Evolutionary conservation across 1,284 basidiomycete genomes (phyloP), one percentile per base, ranked within the genome.

Genomic region (Irpex sp.): DNA sequence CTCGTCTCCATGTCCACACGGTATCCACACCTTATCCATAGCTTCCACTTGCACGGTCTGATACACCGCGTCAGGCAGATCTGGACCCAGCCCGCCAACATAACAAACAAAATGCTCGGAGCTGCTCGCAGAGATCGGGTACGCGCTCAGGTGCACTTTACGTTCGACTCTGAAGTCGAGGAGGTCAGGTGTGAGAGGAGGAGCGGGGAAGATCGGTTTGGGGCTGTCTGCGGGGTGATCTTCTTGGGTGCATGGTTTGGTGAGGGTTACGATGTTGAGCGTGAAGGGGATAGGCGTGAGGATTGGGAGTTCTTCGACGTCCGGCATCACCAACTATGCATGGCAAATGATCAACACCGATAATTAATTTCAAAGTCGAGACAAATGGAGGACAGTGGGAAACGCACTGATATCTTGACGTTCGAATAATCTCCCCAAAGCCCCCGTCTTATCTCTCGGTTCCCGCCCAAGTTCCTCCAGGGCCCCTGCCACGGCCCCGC

Each of bases 401-500:
- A 18, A 58, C 61, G 58, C 23, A 58, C 68, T 58, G 59, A 66
- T 54, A 12, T 62, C 61, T 56, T 58, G 19, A 66, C 68, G 16
- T 63, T 59, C 7, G 66, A 51, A 55, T 67, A 65, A 4, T 66
- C 65, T n/a, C 67, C 69, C 66, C 67, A 70, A 4, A 69, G 54
- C 5, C 67, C 64, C 19, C 61, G 59, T 1, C 69, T 35, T 23
- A 70, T 67, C 35, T 64, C 64, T 37, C 64, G 60, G 37, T 62
- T 53, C 14, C 45, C 52, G 8, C 45, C 36, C 6, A 35, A 7
- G 2, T 52, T 65, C 45, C 55, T 57, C 63, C 63, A 67, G 9
- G 42, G 47, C 5, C 47, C 28, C 1, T 45, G 42, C 61, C 60
- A 61, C 28, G 28, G 28, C 9, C 62, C 60, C 0, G 6, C 7